Base-by-base conservation (phyloP, 768 basidiomycete species). In the Guyanaporus albipodus region DNA sequence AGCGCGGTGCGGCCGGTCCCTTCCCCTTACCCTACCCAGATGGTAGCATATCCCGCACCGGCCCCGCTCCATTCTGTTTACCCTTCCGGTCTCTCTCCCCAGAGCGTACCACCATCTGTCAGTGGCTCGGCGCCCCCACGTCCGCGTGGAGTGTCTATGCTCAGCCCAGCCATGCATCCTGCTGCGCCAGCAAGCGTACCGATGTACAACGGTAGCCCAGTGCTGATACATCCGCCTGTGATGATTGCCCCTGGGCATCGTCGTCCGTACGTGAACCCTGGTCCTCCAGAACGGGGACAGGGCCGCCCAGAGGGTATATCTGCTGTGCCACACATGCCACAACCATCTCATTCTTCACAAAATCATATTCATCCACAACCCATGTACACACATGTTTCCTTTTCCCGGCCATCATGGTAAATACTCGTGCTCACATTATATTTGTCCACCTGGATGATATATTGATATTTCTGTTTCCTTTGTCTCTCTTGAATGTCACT, bases 91-190 rank as follows among this genome's bases (percentile, higher is more conserved):
- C 72, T 73, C 28, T 54, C 63, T 15, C 62, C 61, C 23, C 77
- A 78, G 48, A 70, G 61, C 21, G 58, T 69, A 28, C 56, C 59
- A 45, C 51, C 60, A 41, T 46, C 61, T 43, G 44, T 56, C 8
- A 55, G 63, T 43, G 67, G 69, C 11, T 52, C 59, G 24, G 59
- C 58, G 6, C 70, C 63, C 27, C 61, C 56, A 24, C 69, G 80
- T 40, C 75, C 75, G 18, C 80, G 79, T 21, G 73, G 70, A 42
- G 68, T 85, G 67, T 65, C 77, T 12, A 67, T 85, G 63, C 77
- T 88, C 67, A 88, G 85, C 60, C 87, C 87, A n/a, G 77, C 76
- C n/a, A 73, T 86, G 69, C 67, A 77, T 27, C 77, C 77, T 61
- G 75, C 79, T n/a, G 68, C 70, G 19, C 67, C 75, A 42, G 59